These are phyloP conservation scores for Dichotomopilus funicola DNA, from an alignment of 2,329 filamentous ascomycete genomes.

Conservation along the genomic window DNA sequence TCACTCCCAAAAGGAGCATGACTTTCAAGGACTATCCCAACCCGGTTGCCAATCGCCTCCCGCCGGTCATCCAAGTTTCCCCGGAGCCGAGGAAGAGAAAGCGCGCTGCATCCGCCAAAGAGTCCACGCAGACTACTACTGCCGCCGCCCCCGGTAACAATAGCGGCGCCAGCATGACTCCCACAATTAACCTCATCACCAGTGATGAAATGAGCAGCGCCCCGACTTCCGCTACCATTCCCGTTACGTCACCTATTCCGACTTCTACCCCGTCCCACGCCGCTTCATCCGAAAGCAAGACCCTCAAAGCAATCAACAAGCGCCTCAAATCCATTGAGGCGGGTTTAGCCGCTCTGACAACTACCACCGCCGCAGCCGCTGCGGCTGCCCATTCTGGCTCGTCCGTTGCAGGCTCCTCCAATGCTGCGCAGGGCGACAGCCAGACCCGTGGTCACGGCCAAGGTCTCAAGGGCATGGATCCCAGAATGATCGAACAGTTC, in stretches of 20 bases:
- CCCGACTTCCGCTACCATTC: not conserved
- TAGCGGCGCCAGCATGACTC: not conserved
- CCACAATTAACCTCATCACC: not conserved
- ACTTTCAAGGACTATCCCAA: slow-evolving; percentile 9
- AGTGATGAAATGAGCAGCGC: not conserved
- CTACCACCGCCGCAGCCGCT: not conserved
- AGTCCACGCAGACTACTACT: not conserved
- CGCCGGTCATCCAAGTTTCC: not conserved
- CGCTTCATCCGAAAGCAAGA: slow-evolving; percentile 5
- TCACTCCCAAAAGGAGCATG: not conserved
- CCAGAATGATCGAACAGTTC: not conserved
- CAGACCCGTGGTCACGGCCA: not conserved
- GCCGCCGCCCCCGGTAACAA: not conserved
- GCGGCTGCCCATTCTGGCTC: not conserved
- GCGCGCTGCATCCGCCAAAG: not conserved
- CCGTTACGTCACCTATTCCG: no score
- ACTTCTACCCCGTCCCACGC: not conserved
- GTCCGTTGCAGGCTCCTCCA: not conserved
- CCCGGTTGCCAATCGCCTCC: not conserved
- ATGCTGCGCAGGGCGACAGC: not conserved
- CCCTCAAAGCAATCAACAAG: slow-evolving; percentile 15
- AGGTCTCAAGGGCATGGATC: not conserved
- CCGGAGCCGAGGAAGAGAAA: not conserved
- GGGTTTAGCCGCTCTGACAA: not conserved
- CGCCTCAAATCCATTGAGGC: slow-evolving; percentile 11